A percentile compares a stretch with the other conserved stretches of the same genome.
phyloP scores from a whole-genome alignment of 2,329 filamentous ascomycete genomes.

The Akanthomyces lecanii region DNA sequence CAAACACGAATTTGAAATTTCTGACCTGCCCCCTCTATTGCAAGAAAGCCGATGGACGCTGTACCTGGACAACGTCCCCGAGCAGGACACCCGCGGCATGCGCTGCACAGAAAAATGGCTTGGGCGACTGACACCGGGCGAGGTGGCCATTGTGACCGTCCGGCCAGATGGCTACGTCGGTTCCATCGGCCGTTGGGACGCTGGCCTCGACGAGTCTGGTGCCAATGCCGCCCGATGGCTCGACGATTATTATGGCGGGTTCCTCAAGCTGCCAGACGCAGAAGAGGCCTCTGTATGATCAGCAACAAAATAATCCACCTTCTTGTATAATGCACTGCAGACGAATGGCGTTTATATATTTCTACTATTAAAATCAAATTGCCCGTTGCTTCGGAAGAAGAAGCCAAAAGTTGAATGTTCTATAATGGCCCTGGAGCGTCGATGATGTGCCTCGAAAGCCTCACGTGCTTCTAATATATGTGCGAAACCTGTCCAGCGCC shows the following conservation, averaged over 20 bases:
- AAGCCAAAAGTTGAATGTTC: neutral
- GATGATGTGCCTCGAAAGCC: neutral
- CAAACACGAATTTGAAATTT: slow-evolving; percentile 61
- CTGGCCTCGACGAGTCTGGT: slow-evolving; percentile 46
- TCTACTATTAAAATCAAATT: neutral
- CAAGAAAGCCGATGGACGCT: slow-evolving; percentile 67
- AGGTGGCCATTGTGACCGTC: slow-evolving; percentile 63
- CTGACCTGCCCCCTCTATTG: slow-evolving; percentile 57
- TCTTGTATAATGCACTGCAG: slow-evolving; percentile 1
- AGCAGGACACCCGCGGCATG: slow-evolving; percentile 48
- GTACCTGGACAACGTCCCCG: slow-evolving; percentile 63
- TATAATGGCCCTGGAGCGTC: neutral
- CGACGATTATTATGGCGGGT: slow-evolving; percentile 51
- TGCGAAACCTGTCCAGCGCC: neutral
- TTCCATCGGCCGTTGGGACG: slow-evolving; percentile 53
- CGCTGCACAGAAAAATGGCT: slow-evolving; percentile 67
- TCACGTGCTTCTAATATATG: neutral
- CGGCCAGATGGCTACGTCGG: slow-evolving; percentile 73
- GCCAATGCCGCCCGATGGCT: slow-evolving; percentile 51
- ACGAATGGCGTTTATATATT: neutral
- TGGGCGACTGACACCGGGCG: slow-evolving; percentile 49
- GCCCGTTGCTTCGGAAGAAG: neutral
- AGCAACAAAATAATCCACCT: neutral
- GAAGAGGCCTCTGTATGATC: neutral
- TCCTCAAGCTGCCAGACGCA: slow-evolving; percentile 48